Evolutionary conservation across 2,329 filamentous ascomycete genomes (phyloP).

Genomic region (Fusarium sp.): DNA sequence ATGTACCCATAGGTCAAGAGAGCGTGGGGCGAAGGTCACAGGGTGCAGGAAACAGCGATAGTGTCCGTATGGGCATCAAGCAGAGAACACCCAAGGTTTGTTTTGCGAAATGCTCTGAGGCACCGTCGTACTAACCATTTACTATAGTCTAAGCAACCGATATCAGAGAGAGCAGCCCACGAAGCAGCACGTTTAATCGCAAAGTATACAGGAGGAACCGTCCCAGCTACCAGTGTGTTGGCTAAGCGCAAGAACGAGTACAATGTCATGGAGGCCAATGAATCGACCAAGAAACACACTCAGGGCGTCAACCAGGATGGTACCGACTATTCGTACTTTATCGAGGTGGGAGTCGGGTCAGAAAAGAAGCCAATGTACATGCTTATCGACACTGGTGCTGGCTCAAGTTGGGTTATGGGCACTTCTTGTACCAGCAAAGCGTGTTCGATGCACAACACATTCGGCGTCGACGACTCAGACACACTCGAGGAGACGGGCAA

Average conservation of each 20-base stretch:
- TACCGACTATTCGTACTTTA: constrained; percentile 74
- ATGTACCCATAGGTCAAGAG: constrained; percentile 40
- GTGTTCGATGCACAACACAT: constrained; percentile 77
- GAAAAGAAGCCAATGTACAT: constrained; percentile 66
- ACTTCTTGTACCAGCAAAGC: constrained; percentile 73
- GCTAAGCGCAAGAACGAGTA: constrained; percentile 61
- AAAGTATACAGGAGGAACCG: constrained; percentile 53
- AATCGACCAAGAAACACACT: constrained; percentile 60
- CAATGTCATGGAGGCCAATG: constrained; percentile 58
- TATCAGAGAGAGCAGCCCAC: constrained; percentile 53
- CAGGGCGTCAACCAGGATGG: constrained; percentile 72
- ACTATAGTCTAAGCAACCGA: constrained; percentile 50
- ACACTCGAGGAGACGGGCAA: constrained; percentile 67
- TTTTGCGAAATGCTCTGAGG: constrained; percentile 9
- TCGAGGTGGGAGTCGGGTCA: constrained; percentile 68
- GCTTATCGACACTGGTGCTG: constrained; percentile 74
- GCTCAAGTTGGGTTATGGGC: constrained; percentile 87
- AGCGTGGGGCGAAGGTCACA: constrained; percentile 41
- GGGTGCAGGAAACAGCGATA: constrained; percentile 32
- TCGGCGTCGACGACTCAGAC: constrained; percentile 73
- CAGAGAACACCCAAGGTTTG: constrained; percentile 53
- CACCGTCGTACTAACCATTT: constrained; percentile 23
- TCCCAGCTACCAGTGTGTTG: constrained; percentile 28
- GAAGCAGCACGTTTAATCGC: constrained; percentile 54
- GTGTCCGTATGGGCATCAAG: constrained; percentile 57